Evolutionary conservation across 495 filamentous ascomycete species (phyloP), one percentile per base, ranked within the genome.

Genomic region (Letharia lupina): DNA sequence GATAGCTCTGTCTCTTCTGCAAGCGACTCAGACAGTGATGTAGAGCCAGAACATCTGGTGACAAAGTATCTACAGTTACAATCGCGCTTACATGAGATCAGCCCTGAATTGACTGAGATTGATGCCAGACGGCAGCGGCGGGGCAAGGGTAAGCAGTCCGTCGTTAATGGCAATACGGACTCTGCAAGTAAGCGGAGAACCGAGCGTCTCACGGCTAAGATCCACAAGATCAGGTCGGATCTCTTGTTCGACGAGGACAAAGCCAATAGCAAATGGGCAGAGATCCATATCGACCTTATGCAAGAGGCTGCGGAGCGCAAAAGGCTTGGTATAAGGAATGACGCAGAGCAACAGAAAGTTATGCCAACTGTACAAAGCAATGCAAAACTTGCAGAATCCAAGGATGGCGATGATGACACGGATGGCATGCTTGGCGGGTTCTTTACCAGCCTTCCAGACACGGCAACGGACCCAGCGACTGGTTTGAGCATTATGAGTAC

Each of bases 211-310:
- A 80, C 86, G 44, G 80, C 84, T 16, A 93, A 91, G 72, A 78
- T 96, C 28, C 82, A 85, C 13, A 83, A 82, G 52, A 89, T 97
- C 42, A 89, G 91, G 69, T 86, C 86, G 15, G 94, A 98, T 71
- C 81, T 94, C 3, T 77, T 98, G 12, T 96, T 97, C 71, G 93
- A 98, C 71, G 82, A 84, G 62, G 79, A 82, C 59, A 80, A 89
- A 65, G 93, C 92, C 2, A 86, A 95, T 56, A 80, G 82, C 40
- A 74, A 84, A 67, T 98, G 94, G 94, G 81, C 78, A 62, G 75
- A 79, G 2, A 84, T 84, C 69, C 82, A 83, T 18, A 84, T 88
- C 48, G 80, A 82, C n/a, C 75, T 96, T 18, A 84, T 88, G 66
- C 82, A 83, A 69, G 82, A 85, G 61, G 78, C 74, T n/a, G 72